Percentiles rank a stretch among this genome's conserved stretches.
These are phyloP conservation scores for Phytopythium delawarense DNA, from an alignment of 352 stramenopile species.

Conservation along the genomic window DNA sequence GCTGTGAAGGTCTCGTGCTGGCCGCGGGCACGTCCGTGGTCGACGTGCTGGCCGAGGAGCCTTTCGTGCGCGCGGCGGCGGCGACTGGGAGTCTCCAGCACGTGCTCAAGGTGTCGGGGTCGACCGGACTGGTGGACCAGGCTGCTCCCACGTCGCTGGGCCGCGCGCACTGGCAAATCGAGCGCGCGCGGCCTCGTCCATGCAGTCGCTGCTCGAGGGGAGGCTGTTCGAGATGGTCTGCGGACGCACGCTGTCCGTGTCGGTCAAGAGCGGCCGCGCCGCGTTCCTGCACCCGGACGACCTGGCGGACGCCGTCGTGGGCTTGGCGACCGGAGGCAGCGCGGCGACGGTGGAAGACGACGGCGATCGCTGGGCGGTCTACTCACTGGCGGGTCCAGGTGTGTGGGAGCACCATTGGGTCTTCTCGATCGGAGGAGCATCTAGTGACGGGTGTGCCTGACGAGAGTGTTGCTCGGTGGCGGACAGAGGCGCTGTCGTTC, in stretches of 20 bases:
- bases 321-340: slow-evolving; percentile 7
- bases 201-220: slow-evolving; percentile 58
- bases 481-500: slow-evolving; percentile 44
- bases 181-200: slow-evolving; percentile 45
- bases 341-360: not conserved
- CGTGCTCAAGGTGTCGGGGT: slow-evolving; percentile 60
- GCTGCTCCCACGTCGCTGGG: slow-evolving; percentile 27
- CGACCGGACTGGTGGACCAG: slow-evolving; percentile 31
- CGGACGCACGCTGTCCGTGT: slow-evolving; percentile 57
- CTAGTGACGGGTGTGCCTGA: not conserved
- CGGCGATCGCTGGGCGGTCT: slow-evolving; percentile 9
- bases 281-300: slow-evolving; percentile 62
- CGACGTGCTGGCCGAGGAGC: slow-evolving; percentile 12
- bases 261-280: slow-evolving; percentile 48
- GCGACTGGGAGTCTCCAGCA: slow-evolving; percentile 21
- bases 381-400: slow-evolving; percentile 43
- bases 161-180: slow-evolving; percentile 37
- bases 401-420: not conserved
- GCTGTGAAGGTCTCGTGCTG: slow-evolving; percentile 45
- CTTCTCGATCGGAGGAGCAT: not conserved
- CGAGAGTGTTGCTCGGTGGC: not conserved
- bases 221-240: slow-evolving; percentile 53
- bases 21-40: slow-evolving; percentile 10
- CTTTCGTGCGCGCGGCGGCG: slow-evolving; percentile 14
- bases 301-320: slow-evolving; percentile 41